phyloP scores from a whole-genome alignment of 2,329 filamentous ascomycete species.

The Hysterium pulicare region DNA sequence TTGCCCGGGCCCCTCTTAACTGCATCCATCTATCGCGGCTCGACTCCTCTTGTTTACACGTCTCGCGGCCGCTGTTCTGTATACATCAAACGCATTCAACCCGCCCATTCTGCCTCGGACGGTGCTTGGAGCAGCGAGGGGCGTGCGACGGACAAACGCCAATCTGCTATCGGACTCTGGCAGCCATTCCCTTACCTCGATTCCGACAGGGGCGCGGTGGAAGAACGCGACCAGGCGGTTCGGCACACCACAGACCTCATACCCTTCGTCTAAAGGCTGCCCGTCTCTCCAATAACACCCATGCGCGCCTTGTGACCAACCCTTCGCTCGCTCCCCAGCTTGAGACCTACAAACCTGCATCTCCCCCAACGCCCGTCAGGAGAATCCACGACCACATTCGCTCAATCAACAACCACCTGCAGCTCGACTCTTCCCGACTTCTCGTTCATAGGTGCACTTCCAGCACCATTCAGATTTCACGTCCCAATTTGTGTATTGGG shows the following conservation, averaged over 20 bases:
- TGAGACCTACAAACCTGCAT: constrained; percentile 1
- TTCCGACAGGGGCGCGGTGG: too few relatives aligned
- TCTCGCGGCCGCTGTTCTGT: not conserved
- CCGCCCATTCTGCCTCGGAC: constrained; percentile 8
- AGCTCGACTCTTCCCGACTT: constrained; percentile 3
- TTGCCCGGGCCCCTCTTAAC: constrained; percentile 11
- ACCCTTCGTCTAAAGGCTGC: constrained; percentile 1
- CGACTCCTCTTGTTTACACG: constrained; percentile 5
- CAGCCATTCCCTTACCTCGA: too few relatives aligned
- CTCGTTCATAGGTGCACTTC: too few relatives aligned
- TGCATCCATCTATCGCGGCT: constrained; percentile 4
- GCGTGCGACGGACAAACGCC: constrained; percentile 19
- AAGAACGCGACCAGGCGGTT: constrained; percentile 4
- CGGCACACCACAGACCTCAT: constrained; percentile 13
- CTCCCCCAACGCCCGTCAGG: not conserved
- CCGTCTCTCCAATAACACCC: constrained; percentile 2
- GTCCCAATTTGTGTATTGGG: too few relatives aligned
- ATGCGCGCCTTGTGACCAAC: constrained; percentile 17
- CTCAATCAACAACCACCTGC: not conserved
- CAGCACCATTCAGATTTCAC: too few relatives aligned
- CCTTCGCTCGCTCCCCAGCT: constrained; percentile 4
- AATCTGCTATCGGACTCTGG: constrained; percentile 20
- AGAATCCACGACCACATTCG: not conserved
- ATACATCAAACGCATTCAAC: constrained; percentile 3
- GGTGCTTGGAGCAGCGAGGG: constrained; percentile 12